phyloP scores from a whole-genome alignment of 2,329 filamentous ascomycete genomes.

The Ceratocystis harringtonii region DNA sequence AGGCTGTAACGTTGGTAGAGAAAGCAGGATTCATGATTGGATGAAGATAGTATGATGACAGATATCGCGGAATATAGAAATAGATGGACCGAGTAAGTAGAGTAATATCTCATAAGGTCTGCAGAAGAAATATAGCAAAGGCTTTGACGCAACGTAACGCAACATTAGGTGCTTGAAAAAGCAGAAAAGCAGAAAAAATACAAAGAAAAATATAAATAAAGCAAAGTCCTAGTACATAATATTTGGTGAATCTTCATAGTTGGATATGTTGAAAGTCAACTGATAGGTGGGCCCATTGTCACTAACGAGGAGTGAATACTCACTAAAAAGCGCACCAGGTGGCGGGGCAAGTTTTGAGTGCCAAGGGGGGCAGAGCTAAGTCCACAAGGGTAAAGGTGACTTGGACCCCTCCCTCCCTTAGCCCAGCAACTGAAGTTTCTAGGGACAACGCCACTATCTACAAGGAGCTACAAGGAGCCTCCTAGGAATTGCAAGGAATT shows the following conservation, averaged over 20 bases:
- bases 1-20: constrained; percentile 9
- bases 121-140: background rate
- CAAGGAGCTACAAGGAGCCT: background rate
- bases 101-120: background rate
- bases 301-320: background rate
- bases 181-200: too few relatives aligned
- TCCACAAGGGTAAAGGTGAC: background rate
- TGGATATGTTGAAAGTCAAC: background rate
- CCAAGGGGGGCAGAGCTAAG: background rate
- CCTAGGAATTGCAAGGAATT: background rate
- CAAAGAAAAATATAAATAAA: background rate
- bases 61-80: background rate
- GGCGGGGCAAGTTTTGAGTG: background rate
- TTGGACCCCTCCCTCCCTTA: background rate
- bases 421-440: too few relatives aligned
- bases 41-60: background rate
- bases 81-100: background rate
- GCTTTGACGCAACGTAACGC: background rate
- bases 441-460: background rate
- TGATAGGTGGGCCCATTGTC: background rate
- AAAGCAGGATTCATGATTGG: constrained; percentile 11
- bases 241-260: background rate
- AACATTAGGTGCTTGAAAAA: background rate
- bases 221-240: background rate
- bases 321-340: background rate